Evolutionary conservation across 1,284 basidiomycete species (phyloP).

Genomic region (Cryptococcus amylolentus): DNA sequence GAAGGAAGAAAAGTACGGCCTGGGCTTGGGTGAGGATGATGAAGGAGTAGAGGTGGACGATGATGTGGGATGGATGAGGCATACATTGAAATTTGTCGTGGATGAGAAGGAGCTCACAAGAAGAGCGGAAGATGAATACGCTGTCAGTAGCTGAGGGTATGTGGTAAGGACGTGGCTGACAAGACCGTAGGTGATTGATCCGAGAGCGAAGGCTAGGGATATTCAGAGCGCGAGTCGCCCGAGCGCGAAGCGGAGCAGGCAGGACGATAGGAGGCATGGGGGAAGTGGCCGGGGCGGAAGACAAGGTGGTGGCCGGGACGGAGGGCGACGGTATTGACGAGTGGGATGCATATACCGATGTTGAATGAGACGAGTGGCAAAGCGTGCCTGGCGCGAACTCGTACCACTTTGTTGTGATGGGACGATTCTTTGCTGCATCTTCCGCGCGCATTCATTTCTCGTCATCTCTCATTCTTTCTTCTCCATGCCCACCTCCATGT

Average conservation of each 20-base stretch:
- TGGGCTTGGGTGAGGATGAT: conserved; percentile 52
- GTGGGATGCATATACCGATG: not conserved
- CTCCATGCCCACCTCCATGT: conserved; percentile 10
- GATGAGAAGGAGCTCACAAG: conserved; percentile 64
- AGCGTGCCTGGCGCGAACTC: conserved; percentile 1
- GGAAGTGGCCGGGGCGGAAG: too few species aligned
- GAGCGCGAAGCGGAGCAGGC: not conserved
- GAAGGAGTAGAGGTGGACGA: conserved; percentile 72
- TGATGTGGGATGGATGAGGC: conserved; percentile 73
- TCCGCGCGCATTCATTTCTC: not conserved
- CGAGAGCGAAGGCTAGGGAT: conserved; percentile 44
- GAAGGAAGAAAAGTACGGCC: conserved; percentile 18
- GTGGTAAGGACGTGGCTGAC: not conserved
- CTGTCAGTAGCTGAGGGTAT: conserved; percentile 56
- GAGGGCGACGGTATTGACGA: too few species aligned
- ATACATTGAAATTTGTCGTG: conserved; percentile 72
- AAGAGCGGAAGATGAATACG: conserved; percentile 83
- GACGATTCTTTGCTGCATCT: not conserved
- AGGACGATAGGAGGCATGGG: conserved; percentile 1
- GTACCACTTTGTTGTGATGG: conserved; percentile 2
- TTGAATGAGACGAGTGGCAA: conserved; percentile 17
- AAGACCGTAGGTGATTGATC: conserved; percentile 45
- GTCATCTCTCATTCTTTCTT: not conserved
- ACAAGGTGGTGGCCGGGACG: too few species aligned
- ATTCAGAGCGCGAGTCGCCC: conserved; percentile 18